Base-by-base conservation (phyloP, 495 filamentous ascomycete genomes). In the Daldinia bambusicola region DNA sequence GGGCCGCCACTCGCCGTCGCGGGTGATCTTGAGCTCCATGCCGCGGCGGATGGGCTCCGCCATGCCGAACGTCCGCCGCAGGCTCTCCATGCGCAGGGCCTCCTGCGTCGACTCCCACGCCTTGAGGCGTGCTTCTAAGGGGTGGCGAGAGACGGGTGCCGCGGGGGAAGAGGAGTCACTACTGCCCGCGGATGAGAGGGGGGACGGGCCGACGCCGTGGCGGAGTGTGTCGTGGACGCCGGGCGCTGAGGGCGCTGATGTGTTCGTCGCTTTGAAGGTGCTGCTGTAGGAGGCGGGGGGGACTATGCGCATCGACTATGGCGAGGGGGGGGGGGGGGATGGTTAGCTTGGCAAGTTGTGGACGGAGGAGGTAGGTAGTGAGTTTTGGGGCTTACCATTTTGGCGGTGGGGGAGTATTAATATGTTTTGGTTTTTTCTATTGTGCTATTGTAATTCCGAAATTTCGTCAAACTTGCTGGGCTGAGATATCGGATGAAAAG, bases 181-280 rank as follows among this genome's bases (percentile, higher is more conserved):
- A 26, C 26, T 3, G 65, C 84, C 76, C 57, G 85, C 81, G 59
- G 79, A 72, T 61, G 80, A 77, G n/a, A n/a, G n/a, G n/a, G 85
- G 75, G 36, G 83, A 82, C 1, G 82, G 83, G 45, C 87, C 89
- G 73, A 95, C 85, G 80, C 93, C 92, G 55, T 89, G 83, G 78
- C 95, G 93, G 66, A 98, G 91, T 16, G 90, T 93, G 83, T 98
- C 95, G 84, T 93, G 95, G 69, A 98, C 82, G 70, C 94, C 94
- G 0, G 93, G 93, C 61, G 93, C 94, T 18, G 93, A 96, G 66
- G 94, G 95, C 36, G 95, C 95, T 76, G 86, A 86, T 71, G 84
- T 85, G 63, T 84, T 85, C 66, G 78, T 75, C 14, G 81, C 77
- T 75, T 85, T 86, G 80, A 84, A 84, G 66, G 87, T 85, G 74